These are phyloP conservation scores for Prunus persica DNA, from an alignment of 306 rosid genomes.

Conservation along the genomic window DNA sequence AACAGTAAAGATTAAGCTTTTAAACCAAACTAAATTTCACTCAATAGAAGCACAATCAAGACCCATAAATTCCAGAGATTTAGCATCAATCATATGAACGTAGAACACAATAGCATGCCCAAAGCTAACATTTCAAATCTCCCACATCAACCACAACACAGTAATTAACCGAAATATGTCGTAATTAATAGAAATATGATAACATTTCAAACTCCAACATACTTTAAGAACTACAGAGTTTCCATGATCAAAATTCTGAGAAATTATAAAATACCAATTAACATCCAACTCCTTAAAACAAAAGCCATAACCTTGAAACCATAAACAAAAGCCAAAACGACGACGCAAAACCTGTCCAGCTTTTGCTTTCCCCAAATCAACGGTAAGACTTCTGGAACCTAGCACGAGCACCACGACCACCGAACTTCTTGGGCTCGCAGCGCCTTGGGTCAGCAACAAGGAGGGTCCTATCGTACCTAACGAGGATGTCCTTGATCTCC, in stretches of 20 bases:
- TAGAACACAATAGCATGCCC: no score
- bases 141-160: neutral
- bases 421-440: slow-evolving; percentile 93
- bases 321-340: neutral
- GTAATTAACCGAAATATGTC: neutral
- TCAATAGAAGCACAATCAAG: no score
- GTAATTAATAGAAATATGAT: neutral
- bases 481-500: slow-evolving; percentile 82
- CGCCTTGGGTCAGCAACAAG: slow-evolving; percentile 85
- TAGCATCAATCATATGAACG: neutral
- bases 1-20: neutral
- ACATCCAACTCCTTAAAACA: neutral
- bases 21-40: neutral
- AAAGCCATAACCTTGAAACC: slow-evolving; percentile 34
- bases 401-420: slow-evolving; percentile 88
- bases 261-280: neutral
- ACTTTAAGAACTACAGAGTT: neutral
- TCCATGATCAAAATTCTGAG: neutral
- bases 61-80: no score
- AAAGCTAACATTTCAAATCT: neutral
- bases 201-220: neutral
- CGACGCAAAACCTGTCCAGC: slow-evolving; percentile 5
- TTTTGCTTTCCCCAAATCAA: slow-evolving; percentile 21
- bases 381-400: slow-evolving; percentile 95
- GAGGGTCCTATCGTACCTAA: slow-evolving; percentile 64